Evolutionary conservation across 129 eudicot species (phyloP).

Genomic region (Saposhnikovia divaricata): DNA sequence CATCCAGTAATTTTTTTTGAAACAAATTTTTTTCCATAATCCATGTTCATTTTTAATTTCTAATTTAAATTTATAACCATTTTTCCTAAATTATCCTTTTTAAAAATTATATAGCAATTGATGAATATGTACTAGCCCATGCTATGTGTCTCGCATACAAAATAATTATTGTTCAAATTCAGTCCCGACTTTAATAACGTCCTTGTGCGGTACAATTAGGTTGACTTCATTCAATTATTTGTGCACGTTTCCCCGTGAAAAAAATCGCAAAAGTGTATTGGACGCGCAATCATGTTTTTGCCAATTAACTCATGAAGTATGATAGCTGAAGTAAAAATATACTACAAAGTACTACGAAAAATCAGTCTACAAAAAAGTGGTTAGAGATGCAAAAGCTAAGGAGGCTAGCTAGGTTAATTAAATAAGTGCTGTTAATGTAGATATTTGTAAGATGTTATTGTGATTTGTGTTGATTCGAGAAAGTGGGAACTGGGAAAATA

Average conservation of each 20-base stretch:
- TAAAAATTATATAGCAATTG: too few species aligned
- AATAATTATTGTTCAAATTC: too few species aligned
- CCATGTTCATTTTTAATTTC: too few species aligned
- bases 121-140: too few species aligned
- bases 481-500: neutral
- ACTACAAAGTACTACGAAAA: neutral
- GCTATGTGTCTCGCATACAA: too few species aligned
- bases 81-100: too few species aligned
- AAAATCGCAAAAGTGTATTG: neutral
- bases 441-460: neutral
- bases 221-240: neutral
- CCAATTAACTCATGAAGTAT: neutral
- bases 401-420: neutral
- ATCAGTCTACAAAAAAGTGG: neutral
- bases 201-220: neutral
- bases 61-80: too few species aligned
- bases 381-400: neutral
- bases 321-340: neutral
- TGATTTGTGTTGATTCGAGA: neutral
- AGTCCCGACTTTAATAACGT: neutral
- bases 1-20: too few species aligned
- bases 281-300: slow-evolving; percentile 1
- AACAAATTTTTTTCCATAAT: too few species aligned
- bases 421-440: neutral
- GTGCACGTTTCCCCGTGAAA: neutral